Percentiles rank a stretch among this genome's conserved stretches.
These are phyloP conservation scores for Coniochaeta pulveracea DNA, from an alignment of 2,329 filamentous ascomycete species.

Conservation along the genomic window DNA sequence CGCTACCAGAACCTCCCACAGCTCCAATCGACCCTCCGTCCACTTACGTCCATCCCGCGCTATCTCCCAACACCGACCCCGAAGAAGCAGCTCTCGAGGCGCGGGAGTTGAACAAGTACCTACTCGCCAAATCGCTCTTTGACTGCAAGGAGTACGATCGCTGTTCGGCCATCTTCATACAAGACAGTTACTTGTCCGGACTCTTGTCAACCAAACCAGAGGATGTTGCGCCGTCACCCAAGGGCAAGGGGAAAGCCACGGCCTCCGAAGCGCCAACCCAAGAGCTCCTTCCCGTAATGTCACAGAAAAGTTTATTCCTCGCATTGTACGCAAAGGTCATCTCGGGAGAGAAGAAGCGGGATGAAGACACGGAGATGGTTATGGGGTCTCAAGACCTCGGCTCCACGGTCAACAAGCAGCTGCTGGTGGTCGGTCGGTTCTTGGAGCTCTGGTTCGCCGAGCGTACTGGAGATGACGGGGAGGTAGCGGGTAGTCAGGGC, in stretches of 20 bases:
- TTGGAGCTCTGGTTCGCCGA: conserved; percentile 73
- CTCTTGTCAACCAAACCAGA: conserved; percentile 41
- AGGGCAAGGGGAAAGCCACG: conserved; percentile 52
- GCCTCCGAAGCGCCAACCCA: conserved; percentile 11
- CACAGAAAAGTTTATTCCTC: conserved; percentile 86
- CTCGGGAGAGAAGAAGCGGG: conserved; percentile 88
- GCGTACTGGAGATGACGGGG: conserved; percentile 44
- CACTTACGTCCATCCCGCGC: conserved; percentile 31
- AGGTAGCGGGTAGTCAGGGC: conserved; percentile 61
- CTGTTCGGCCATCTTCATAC: conserved; percentile 79
- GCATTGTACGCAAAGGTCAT: conserved; percentile 88
- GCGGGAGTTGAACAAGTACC: conserved; percentile 69
- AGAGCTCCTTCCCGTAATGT: conserved; percentile 45
- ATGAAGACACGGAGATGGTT: conserved; percentile 96
- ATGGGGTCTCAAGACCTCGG: conserved; percentile 87
- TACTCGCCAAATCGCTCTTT: conserved; percentile 88
- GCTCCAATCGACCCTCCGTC: conserved; percentile 34
- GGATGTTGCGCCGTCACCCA: conserved; percentile 19
- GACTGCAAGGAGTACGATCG: conserved; percentile 93
- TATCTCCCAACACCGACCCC: conserved; percentile 51
- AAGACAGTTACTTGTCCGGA: conserved; percentile 64
- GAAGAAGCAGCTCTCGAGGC: conserved; percentile 67
- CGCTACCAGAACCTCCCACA: conserved; percentile 50
- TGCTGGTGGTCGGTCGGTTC: conserved; percentile 62
- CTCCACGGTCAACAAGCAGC: conserved; percentile 72